Base-by-base conservation (phyloP, 1,139 yeast species). In the Pichia sp. region DNA sequence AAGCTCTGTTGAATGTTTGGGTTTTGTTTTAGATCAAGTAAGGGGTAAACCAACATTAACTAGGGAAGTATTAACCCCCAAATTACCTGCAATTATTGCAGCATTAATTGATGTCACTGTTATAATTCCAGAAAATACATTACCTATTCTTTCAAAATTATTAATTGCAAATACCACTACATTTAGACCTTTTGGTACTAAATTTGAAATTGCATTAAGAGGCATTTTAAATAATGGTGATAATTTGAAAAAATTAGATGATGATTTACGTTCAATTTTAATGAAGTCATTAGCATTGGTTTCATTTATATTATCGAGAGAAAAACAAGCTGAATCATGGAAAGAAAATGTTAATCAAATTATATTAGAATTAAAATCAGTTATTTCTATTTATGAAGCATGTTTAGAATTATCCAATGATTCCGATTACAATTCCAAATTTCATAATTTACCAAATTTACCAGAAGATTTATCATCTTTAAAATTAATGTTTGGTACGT, bases 31-130 rank as follows among this genome's bases (percentile, higher is more conserved):
- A 77, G 45, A 67, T 71, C 50, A 63, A 38, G 82, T 86, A 47
- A 76, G 84, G 61, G 94, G 89, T 3, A 89, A 89, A 58, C 87
- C 95, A 2, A 80, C 90, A 1, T 69, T 90, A 41, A 82, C 95
- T 2, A 75, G 97, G 60, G 96, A 89, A 57, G 70, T 85, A 7
- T 72, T 89, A 48, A 86, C 95, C 1, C 95, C 97, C 4, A 81
- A 81, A 53, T 67, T 90, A 43, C 79, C 87, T 11, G 67, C 71
- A 3, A 77, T 84, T 37, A 75, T 86, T 46, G 69, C 77, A 23
- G 64, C 75, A 6, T 70, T 82, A 52, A 59, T 86, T 46, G 75
- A 68, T 22, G 63, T 68, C 46, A 59, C 80, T 25, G 63, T 61
- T 20, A 56, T 59, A 42, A 56, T 62, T 27, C 80, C 81, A 1